phyloP scores from a whole-genome alignment of 768 basidiomycete species.

The Tylopilus sp. region DNA sequence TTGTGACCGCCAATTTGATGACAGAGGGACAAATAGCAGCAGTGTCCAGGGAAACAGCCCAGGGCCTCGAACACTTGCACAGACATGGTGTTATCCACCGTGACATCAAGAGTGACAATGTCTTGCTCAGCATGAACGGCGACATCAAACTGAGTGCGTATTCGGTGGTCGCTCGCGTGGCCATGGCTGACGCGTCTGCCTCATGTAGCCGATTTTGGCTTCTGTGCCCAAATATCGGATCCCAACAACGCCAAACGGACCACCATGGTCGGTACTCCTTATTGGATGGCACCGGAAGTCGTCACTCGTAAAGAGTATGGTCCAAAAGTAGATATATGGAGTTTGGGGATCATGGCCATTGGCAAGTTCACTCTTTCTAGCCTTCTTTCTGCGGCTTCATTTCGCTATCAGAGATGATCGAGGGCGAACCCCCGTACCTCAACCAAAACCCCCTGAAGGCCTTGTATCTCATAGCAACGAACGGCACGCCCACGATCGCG shows the following conservation, averaged over 20 bases:
- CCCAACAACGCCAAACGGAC: slow-evolving; percentile 88
- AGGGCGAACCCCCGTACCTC: slow-evolving; percentile 94
- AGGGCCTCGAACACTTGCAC: slow-evolving; percentile 93
- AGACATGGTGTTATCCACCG: slow-evolving; percentile 97
- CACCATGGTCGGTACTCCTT: slow-evolving; percentile 98
- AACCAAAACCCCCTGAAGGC: slow-evolving; percentile 97
- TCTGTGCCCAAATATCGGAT: slow-evolving; percentile 94
- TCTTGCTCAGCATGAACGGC: slow-evolving; percentile 85
- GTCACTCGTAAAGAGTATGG: slow-evolving; percentile 98
- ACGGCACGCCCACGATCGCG: slow-evolving; percentile 93
- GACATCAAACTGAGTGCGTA: slow-evolving; percentile 97
- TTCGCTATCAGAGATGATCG: slow-evolving; percentile 80
- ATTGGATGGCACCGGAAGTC: slow-evolving; percentile 99
- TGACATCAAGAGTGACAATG: slow-evolving; percentile 99
- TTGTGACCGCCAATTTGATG: slow-evolving; percentile 88
- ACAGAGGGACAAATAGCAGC: slow-evolving; percentile 98
- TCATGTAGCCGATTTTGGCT: slow-evolving; percentile 89
- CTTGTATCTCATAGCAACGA: slow-evolving; percentile 95
- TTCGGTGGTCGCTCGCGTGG: neutral
- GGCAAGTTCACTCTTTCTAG: slow-evolving; percentile 46
- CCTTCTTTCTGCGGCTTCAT: slow-evolving; percentile 6
- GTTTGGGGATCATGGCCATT: slow-evolving; percentile 93
- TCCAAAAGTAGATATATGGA: slow-evolving; percentile 98
- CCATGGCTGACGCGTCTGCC: neutral
- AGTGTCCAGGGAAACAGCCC: slow-evolving; percentile 87